phyloP scores from a whole-genome alignment of 345 rosid genomes.

The Gossypium herbaceum region DNA sequence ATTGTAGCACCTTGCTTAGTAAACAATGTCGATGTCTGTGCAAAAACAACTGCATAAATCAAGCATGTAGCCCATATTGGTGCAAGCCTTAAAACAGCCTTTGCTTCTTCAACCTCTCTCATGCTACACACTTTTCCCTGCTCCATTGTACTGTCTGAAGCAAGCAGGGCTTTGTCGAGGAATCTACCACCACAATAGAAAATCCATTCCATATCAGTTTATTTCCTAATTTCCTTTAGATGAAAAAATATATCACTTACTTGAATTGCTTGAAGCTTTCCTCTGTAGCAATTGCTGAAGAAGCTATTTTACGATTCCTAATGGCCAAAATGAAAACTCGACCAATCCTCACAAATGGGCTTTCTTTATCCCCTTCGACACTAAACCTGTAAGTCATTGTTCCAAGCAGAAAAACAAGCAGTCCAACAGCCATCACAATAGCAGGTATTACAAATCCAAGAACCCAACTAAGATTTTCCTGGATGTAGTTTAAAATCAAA shows the following conservation, averaged over 20 bases:
- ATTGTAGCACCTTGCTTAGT: slow-evolving; percentile 54
- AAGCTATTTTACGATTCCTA: slow-evolving; percentile 21
- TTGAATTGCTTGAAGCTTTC: slow-evolving; percentile 34
- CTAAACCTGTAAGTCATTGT: slow-evolving; percentile 22
- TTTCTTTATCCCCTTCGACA: slow-evolving; percentile 9
- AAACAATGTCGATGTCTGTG: slow-evolving; percentile 54
- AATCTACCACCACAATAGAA: slow-evolving; percentile 30
- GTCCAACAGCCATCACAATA: slow-evolving; percentile 23
- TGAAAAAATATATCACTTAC: slow-evolving; percentile 23
- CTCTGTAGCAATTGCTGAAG: slow-evolving; percentile 22
- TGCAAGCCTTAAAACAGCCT: slow-evolving; percentile 35
- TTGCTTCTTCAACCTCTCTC: slow-evolving; percentile 54
- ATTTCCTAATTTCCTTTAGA: not conserved
- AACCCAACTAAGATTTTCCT: slow-evolving; percentile 74
- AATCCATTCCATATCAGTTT: not conserved
- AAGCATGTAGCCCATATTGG: slow-evolving; percentile 53
- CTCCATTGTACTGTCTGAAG: slow-evolving; percentile 28
- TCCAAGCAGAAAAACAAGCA: slow-evolving; percentile 33
- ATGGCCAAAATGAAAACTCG: slow-evolving; percentile 24
- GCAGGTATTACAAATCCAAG: slow-evolving; percentile 52
- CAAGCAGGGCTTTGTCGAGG: slow-evolving; percentile 44
- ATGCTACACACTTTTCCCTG: not conserved
- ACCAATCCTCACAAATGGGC: slow-evolving; percentile 30
- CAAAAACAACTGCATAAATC: slow-evolving; percentile 41
- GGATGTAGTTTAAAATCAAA: slow-evolving; percentile 48